Conservation (phyloP, 2,329 filamentous ascomycete species). For the Tolypocladium amazonense region DNA sequence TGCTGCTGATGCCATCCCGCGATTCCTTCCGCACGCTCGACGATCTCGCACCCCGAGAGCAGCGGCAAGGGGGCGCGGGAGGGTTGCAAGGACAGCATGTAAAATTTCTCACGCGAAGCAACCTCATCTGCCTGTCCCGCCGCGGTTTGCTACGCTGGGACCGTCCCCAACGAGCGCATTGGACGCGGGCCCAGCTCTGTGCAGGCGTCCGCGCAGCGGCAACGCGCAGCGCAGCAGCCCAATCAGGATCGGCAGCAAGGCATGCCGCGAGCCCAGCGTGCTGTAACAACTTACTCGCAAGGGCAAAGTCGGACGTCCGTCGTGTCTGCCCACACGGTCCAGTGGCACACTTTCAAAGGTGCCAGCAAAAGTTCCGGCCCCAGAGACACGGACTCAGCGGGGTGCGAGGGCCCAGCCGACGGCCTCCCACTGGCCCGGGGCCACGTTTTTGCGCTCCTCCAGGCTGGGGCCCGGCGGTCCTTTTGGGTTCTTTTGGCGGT, state of each 20-base stretch:
- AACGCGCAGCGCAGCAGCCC: background rate
- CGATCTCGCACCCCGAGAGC: background rate
- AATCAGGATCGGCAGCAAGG: background rate
- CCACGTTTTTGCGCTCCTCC: background rate
- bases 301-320: too few relatives aligned
- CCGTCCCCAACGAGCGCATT: background rate
- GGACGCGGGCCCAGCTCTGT: background rate
- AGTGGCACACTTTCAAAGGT: background rate
- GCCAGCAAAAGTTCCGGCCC: background rate
- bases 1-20: background rate
- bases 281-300: too few relatives aligned
- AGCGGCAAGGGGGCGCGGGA: background rate
- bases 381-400: background rate
- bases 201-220: background rate
- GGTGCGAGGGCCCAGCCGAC: background rate
- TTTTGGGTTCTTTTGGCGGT: conserved; percentile 1
- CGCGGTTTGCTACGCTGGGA: background rate
- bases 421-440: background rate
- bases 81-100: background rate
- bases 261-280: background rate
- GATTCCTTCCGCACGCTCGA: background rate
- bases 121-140: background rate
- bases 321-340: background rate
- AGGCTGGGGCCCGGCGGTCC: background rate
- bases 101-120: background rate